Conservation (phyloP, 257 asterid genomes). For the Capsicum chinense region DNA sequence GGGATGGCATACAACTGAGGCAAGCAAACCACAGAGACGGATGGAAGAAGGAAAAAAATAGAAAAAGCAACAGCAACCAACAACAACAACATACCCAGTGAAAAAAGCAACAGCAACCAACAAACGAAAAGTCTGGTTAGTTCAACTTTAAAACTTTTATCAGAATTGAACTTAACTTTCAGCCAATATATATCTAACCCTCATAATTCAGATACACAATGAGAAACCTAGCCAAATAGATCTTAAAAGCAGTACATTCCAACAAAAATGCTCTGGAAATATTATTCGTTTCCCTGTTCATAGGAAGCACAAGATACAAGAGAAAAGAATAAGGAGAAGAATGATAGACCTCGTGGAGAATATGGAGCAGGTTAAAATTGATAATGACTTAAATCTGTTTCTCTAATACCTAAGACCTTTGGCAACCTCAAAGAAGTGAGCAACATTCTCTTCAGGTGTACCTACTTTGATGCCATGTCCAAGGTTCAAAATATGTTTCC, state of each 20-base stretch:
- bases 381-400: neutral
- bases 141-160: neutral
- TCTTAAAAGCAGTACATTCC: neutral
- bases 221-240: neutral
- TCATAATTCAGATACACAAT: neutral
- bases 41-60: neutral
- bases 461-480: conserved; percentile 98
- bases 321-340: conserved; percentile 23
- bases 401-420: conserved; percentile 79
- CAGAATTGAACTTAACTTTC: neutral
- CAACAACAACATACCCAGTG: neutral
- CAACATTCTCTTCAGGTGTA: conserved; percentile 97
- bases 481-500: conserved; percentile 92
- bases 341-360: conserved; percentile 34
- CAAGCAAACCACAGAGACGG: neutral
- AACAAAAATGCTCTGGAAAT: neutral
- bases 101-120: neutral
- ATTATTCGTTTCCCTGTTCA: neutral
- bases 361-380: conserved; percentile 18
- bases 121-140: neutral
- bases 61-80: neutral
- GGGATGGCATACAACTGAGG: neutral
- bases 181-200: neutral
- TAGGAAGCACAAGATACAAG: conserved; percentile 27
- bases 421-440: conserved; percentile 97